A percentile compares a stretch with the other conserved stretches of the same genome.
Evolutionary conservation across 805 yeast genomes (phyloP).

Genomic region (Torulaspora indica): DNA sequence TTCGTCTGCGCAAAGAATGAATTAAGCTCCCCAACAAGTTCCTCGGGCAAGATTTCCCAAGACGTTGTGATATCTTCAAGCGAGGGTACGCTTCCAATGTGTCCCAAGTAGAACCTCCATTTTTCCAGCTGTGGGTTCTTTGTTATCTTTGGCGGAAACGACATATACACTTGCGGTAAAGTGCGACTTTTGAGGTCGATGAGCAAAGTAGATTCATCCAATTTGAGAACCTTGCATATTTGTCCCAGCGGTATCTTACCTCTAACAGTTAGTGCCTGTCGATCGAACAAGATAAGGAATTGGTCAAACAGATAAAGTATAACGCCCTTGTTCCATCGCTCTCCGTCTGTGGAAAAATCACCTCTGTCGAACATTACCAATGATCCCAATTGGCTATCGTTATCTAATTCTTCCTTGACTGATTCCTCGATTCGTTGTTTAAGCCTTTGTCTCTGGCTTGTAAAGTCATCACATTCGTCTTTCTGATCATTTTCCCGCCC

Average conservation of each 20-base stretch:
- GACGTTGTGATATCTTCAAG: constrained; percentile 47
- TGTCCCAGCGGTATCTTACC: constrained; percentile 41
- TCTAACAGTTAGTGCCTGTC: constrained; percentile 28
- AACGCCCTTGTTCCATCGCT: constrained; percentile 38
- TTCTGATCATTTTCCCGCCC: background rate
- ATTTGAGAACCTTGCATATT: constrained; percentile 33
- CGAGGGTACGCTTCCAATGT: constrained; percentile 9
- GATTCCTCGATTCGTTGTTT: constrained; percentile 6
- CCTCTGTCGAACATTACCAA: constrained; percentile 41
- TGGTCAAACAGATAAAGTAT: constrained; percentile 18
- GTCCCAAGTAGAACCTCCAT: constrained; percentile 39
- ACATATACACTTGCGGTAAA: constrained; percentile 43
- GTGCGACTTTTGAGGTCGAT: constrained; percentile 40
- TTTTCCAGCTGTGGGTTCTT: constrained; percentile 36
- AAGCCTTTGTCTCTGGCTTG: constrained; percentile 1
- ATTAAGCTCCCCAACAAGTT: constrained; percentile 36
- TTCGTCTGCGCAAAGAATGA: constrained; percentile 39
- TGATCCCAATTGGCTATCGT: constrained; percentile 10
- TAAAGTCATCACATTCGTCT: background rate
- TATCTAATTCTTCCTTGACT: constrained; percentile 11
- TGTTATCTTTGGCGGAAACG: constrained; percentile 27
- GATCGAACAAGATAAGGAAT: constrained; percentile 19
- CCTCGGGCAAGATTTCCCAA: constrained; percentile 41
- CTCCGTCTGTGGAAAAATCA: constrained; percentile 42
- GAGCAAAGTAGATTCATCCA: constrained; percentile 29